These are phyloP conservation scores for Deinandra increscens DNA, from an alignment of 129 eudicot genomes.

Conservation along the genomic window DNA sequence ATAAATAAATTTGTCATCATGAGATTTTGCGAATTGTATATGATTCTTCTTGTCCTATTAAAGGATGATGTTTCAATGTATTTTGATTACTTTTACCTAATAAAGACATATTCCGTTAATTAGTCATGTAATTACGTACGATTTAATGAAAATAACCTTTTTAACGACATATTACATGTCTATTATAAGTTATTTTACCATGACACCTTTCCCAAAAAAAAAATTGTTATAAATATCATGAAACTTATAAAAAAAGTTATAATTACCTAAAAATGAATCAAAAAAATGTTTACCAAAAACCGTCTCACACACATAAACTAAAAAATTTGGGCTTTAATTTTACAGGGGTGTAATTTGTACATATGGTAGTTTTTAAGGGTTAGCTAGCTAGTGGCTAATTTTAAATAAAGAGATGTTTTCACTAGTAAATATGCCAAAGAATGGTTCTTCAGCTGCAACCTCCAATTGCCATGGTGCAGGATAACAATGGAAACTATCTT, in stretches of 20 bases:
- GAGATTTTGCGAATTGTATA: background rate
- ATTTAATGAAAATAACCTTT: too few species aligned
- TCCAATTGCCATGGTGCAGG: constrained; percentile 54
- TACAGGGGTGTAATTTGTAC: background rate
- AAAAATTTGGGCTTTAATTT: constrained; percentile 20
- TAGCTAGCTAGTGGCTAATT: background rate
- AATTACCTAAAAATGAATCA: background rate
- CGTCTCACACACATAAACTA: background rate
- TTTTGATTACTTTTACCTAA: background rate
- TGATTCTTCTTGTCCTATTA: background rate
- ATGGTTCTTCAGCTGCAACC: constrained; percentile 54
- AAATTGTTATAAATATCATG: background rate
- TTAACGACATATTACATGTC: too few species aligned
- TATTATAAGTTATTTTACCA: background rate
- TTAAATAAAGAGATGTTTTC: constrained; percentile 6
- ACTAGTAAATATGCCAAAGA: constrained; percentile 37
- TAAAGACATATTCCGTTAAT: background rate
- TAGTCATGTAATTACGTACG: too few species aligned
- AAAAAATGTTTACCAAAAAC: constrained; percentile 3
- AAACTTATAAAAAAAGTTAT: background rate
- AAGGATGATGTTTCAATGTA: background rate
- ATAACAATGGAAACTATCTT: constrained; percentile 29
- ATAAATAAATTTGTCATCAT: background rate
- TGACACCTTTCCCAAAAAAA: constrained; percentile 2
- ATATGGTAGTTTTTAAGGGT: constrained; percentile 14